Base-by-base conservation (phyloP, 1,139 yeast species). In the Saccharomyces hybrid region DNA sequence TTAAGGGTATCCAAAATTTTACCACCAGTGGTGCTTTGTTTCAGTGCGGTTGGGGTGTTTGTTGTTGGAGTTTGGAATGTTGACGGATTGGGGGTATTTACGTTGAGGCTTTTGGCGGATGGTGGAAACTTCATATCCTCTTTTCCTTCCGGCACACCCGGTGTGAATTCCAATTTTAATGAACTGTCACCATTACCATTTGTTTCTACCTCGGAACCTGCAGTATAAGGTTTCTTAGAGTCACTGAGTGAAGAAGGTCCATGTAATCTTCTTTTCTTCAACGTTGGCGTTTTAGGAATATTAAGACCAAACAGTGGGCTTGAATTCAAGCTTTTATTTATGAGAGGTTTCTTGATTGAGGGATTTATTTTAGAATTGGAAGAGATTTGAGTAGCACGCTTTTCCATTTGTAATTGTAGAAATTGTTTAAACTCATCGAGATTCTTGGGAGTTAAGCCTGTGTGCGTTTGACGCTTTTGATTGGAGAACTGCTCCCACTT, bases 401-500 rank as follows among this genome's bases (percentile, higher is more conserved):
- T 76, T 47, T 80, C 79, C 47, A 87, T 67, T 47, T 79, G 79
- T 3, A 73, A 72, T 66, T 88, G 95, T 34, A 90, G 73, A 60
- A 87, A 78, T 16, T 70, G 71, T 27, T 76, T 78, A 55, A 88
- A 74, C 55, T 76, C 80, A 2, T 73, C 76, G 2, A 75, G 57
- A 41, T 67, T 70, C 50, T 71, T 73, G 42, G 80, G 77, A 50
- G 76, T 79, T 7, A 66, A 79, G 1, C 72, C 75, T 5, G 75
- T 61, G 14, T 67, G 65, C 51, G 71, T 73, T 49, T 73, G 74
- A 51, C 81, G 80, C 53, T 77, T 80, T 51, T 84, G 81, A 56
- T 87, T 79, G 52, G 84, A 85, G 65, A 77, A 90, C 1, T 95
- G 82, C 67, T 91, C 97, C 98, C 98, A 91, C 65, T 87, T 85